A percentile compares a stretch with the other conserved stretches of the same genome.
These are phyloP conservation scores for Calonectria crousiana DNA, from an alignment of 2,329 filamentous ascomycete species.

Conservation along the genomic window DNA sequence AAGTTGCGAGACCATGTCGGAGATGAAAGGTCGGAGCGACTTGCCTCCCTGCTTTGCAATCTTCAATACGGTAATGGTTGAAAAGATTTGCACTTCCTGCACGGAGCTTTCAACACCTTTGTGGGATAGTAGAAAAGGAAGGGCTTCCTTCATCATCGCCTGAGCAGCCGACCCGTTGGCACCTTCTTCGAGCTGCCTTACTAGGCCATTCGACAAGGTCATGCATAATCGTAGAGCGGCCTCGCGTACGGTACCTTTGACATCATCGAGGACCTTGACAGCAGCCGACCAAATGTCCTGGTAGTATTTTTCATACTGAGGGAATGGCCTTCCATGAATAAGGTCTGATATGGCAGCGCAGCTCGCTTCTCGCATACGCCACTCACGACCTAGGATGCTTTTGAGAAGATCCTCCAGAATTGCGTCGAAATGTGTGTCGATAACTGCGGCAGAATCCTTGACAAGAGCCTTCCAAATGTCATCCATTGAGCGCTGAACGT, in stretches of 20 bases:
- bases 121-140: constrained; percentile 91
- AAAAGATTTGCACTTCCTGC: constrained; percentile 87
- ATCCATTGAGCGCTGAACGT: constrained; percentile 95
- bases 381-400: constrained; percentile 90
- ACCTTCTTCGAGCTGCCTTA: constrained; percentile 86
- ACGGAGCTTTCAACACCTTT: constrained; percentile 91
- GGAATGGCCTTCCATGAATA: constrained; percentile 81
- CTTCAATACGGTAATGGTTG: constrained; percentile 85
- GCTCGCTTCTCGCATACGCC: constrained; percentile 92
- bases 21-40: constrained; percentile 82
- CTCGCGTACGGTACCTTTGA: constrained; percentile 88
- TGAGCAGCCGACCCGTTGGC: constrained; percentile 77
- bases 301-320: constrained; percentile 86
- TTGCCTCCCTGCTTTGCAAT: constrained; percentile 91
- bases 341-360: constrained; percentile 91
- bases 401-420: constrained; percentile 90
- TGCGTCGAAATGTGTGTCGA: constrained; percentile 85
- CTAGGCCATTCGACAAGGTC: constrained; percentile 85
- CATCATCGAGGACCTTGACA: constrained; percentile 94
- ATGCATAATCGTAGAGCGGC: constrained; percentile 87
- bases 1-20: constrained; percentile 83
- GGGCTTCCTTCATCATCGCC: constrained; percentile 85
- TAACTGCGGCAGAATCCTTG: constrained; percentile 82
- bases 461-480: constrained; percentile 98
- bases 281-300: constrained; percentile 86